Base-by-base conservation (phyloP, 2,329 filamentous ascomycete genomes). In the Fusarium graminum region DNA sequence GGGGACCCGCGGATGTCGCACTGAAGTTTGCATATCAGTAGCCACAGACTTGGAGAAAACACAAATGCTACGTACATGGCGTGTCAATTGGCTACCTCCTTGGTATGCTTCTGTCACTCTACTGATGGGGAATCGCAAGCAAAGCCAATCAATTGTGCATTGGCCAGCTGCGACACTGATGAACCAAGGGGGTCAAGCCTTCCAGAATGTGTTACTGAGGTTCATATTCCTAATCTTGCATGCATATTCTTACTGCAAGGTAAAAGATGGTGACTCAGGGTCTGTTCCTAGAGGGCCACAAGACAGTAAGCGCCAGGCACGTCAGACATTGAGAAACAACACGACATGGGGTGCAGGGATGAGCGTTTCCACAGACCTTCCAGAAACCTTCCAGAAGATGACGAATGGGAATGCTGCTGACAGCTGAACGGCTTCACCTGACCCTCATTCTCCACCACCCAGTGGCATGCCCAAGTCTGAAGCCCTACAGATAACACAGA, bases 401-500 rank as follows among this genome's bases (percentile, higher is more conserved):
- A 16, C 28, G 30, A 40, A 54, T 28, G 40, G 32, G 19, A 45
- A 17, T 43, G 19, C 26, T 43, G 46, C 55, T 61, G 26, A 46
- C 56, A 52, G 40, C 29, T 53, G 16, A 26, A 53, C 30, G 17
- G n/a, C 46, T 54, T 32, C 43, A 63, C 50, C 58, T 63, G 59
- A 63, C 58, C 29, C 38, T 50, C n/a, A 30, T 28, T 25, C 44
- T 40, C 43, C 57, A 62, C 50, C 42, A 43, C 34, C 41, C 47
- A 29, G 19, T 61, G 9, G 9, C 30, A 52, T 34, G 22, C 13
- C 12, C 39, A 25, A 11, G 46, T 42, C 30, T 39, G 12, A 47
- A 38, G 40, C 29, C 22, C 22, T 13, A 29, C 17, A 32, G 38
- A 61, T 28, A 39, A 61, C 26, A 29, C 36, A 43, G 17, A 38